These are phyloP conservation scores for Fusarium guadeloupense DNA, from an alignment of 2,329 filamentous ascomycete species.

Conservation along the genomic window DNA sequence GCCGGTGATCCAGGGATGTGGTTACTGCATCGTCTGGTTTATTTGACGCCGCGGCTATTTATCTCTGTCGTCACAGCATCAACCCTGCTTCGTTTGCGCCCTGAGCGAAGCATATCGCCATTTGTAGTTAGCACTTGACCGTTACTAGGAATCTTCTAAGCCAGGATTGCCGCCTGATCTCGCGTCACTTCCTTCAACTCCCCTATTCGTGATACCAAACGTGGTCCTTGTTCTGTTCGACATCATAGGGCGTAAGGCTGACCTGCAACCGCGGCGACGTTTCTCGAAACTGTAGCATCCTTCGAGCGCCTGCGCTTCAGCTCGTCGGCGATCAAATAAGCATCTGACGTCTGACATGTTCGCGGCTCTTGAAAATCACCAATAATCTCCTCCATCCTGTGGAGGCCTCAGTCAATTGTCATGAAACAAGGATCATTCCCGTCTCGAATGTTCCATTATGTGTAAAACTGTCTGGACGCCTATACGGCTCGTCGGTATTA, in stretches of 20 bases:
- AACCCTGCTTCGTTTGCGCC: conserved; percentile 1
- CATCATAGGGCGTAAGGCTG: conserved; percentile 37
- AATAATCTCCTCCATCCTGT: conserved; percentile 7
- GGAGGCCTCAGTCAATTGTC: conserved; percentile 38
- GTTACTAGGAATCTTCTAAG: not conserved
- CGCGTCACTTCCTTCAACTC: conserved; percentile 23
- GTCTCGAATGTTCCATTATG: conserved; percentile 37
- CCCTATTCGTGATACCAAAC: conserved; percentile 23
- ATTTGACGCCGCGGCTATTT: conserved; percentile 30
- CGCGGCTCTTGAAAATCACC: conserved; percentile 1
- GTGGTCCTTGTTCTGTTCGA: conserved; percentile 29
- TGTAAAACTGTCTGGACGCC: conserved; percentile 36
- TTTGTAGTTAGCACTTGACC: conserved; percentile 33
- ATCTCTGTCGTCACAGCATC: conserved; percentile 5
- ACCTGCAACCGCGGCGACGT: conserved; percentile 22
- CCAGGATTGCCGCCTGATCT: conserved; percentile 18
- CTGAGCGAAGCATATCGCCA: conserved; percentile 33
- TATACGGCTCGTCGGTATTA: conserved; percentile 25
- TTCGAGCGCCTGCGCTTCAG: conserved; percentile 22
- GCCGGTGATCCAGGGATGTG: conserved; percentile 6
- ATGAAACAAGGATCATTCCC: not conserved
- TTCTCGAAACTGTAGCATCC: conserved; percentile 25
- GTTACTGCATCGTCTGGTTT: not conserved
- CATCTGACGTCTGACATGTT: conserved; percentile 28
- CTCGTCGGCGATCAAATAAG: conserved; percentile 25